Conservation (phyloP, 352 stramenopile genomes). For the Pythium monospermum region DNA sequence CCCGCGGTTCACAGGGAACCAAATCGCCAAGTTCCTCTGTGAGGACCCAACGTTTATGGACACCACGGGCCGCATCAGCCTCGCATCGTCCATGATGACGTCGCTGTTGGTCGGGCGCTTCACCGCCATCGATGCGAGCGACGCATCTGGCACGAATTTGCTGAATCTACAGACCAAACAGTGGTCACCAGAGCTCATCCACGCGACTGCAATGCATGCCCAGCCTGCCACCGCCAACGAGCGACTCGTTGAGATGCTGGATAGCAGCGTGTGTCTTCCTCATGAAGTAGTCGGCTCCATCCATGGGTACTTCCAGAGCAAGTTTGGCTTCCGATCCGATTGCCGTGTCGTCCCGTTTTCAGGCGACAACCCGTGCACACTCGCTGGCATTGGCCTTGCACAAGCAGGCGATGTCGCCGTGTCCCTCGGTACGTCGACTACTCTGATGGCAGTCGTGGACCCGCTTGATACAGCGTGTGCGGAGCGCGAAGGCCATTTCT, state of each 20-base stretch:
- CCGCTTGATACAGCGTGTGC: slow-evolving; percentile 37
- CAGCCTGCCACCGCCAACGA: background rate
- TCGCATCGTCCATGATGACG: slow-evolving; percentile 72
- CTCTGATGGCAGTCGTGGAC: slow-evolving; percentile 52
- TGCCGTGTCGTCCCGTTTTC: slow-evolving; percentile 73
- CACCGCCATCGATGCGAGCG: slow-evolving; percentile 68
- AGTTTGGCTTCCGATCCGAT: slow-evolving; percentile 48
- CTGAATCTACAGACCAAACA: slow-evolving; percentile 53
- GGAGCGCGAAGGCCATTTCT: slow-evolving; percentile 73
- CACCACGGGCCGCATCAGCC: slow-evolving; percentile 37
- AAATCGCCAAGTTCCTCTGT: slow-evolving; percentile 59
- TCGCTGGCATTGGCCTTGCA: slow-evolving; percentile 61
- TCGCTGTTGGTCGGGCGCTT: slow-evolving; percentile 65
- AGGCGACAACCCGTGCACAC: slow-evolving; percentile 77
- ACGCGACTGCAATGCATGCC: slow-evolving; percentile 29
- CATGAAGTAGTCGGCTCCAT: slow-evolving; percentile 42
- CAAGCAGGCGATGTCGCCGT: slow-evolving; percentile 48
- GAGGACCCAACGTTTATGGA: slow-evolving; percentile 43
- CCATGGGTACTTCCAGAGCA: slow-evolving; percentile 56
- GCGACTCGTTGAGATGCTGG: slow-evolving; percentile 28
- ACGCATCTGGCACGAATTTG: slow-evolving; percentile 83
- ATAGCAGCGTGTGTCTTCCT: slow-evolving; percentile 37
- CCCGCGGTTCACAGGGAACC: slow-evolving; percentile 77
- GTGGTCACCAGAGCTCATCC: slow-evolving; percentile 51
- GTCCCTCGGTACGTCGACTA: slow-evolving; percentile 63